Evolutionary conservation across 768 basidiomycete genomes (phyloP).

Genomic region (Termitomyces sp.): DNA sequence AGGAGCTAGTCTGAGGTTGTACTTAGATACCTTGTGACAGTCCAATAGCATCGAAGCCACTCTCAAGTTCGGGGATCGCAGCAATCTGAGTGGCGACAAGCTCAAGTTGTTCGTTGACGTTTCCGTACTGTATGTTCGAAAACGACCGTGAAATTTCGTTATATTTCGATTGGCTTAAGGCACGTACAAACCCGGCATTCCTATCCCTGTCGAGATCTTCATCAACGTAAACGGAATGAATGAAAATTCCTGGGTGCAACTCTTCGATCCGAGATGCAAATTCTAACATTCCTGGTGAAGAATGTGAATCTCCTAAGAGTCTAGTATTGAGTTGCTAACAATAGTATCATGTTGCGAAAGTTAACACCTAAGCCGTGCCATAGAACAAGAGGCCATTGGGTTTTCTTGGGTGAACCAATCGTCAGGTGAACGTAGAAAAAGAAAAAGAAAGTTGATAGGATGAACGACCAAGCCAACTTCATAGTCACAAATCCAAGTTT

Average conservation of each 20-base stretch:
- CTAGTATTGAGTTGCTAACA: background rate
- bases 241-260: slow-evolving; percentile 71
- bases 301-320: slow-evolving; percentile 66
- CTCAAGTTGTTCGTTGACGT: slow-evolving; percentile 67
- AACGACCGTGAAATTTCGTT: background rate
- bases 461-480: slow-evolving; percentile 1
- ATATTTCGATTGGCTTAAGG: background rate
- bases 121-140: slow-evolving; percentile 61
- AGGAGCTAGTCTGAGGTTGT: background rate
- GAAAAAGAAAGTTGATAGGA: background rate
- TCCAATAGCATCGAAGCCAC: slow-evolving; percentile 83
- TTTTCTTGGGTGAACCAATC: background rate
- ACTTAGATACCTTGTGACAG: slow-evolving; percentile 71
- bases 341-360: background rate
- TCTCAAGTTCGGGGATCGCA: slow-evolving; percentile 56
- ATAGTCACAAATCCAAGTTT: background rate
- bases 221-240: slow-evolving; percentile 71
- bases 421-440: background rate
- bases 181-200: slow-evolving; percentile 69
- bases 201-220: slow-evolving; percentile 59
- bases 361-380: slow-evolving; percentile 67
- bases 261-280: slow-evolving; percentile 56
- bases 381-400: slow-evolving; percentile 57
- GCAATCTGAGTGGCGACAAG: slow-evolving; percentile 62
- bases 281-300: slow-evolving; percentile 68